Base-by-base conservation (phyloP, 2,329 filamentous ascomycete genomes). In the Myotisia sp. region DNA sequence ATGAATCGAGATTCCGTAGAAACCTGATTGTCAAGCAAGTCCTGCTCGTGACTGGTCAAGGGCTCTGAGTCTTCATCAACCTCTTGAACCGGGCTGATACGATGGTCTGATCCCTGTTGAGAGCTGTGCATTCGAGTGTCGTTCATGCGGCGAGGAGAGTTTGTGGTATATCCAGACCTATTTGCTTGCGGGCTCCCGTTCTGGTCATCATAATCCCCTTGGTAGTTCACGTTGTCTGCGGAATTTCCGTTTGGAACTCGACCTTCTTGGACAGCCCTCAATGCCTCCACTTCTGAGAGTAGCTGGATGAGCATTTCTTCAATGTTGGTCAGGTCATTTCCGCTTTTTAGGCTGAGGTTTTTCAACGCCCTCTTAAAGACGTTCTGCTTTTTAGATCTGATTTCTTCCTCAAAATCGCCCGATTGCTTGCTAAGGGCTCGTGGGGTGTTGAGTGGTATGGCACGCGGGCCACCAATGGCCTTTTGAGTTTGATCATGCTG, bases 311-410 rank as follows among this genome's bases (percentile, higher is more conserved):
- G 70, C 79, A 90, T 87, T 40, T 83, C 79, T 55, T 90, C 83
- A 42, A 94, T 93, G 47, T 84, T 80, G 43, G 76, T 74, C 33
- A 94, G 70, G 47, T 98, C 90, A 48, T 80, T 87, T 5, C 79
- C 76, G 33, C 84, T 87, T 62, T 90, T 92, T 51, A 79, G 71
- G 47, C 84, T 84, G 32, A 98, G 65, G 3, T 86, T 86, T 53
- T 92, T 87, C 32, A 98, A 66, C n/a, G 90, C 90, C 42, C 87
- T 76, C 48, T 79, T 81, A 62, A 95, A 90, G n/a, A 98, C 72
- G 51, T 84, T 93, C 58, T 84, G 81, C 52, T 84, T 85, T 70
- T 94, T 94, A 28, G 71, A 67, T 14, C 77, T 67, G 26, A 67
- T 49, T 29, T 77, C 72, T 20, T 74, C 70, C 12, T 71, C 68